These are phyloP conservation scores for Didymella glomerata DNA, from an alignment of 2,329 filamentous ascomycete genomes.

Conservation along the genomic window DNA sequence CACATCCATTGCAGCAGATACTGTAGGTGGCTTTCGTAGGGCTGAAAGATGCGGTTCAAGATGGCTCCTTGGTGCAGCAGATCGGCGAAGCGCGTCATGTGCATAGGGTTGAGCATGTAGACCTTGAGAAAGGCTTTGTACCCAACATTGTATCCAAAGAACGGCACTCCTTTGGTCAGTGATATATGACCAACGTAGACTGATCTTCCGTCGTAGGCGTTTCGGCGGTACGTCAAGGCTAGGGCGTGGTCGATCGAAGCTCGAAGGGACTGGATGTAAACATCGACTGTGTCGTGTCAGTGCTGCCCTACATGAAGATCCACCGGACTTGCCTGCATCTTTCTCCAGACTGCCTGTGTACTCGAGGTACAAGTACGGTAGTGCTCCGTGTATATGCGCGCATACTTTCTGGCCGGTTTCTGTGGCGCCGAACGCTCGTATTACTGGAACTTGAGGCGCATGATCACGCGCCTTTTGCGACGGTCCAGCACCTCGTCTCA, in stretches of 20 bases:
- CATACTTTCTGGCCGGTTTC: constrained; percentile 96
- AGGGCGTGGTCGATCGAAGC: constrained; percentile 90
- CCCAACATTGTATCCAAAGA: constrained; percentile 95
- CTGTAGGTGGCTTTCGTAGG: constrained; percentile 92
- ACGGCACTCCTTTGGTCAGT: constrained; percentile 90
- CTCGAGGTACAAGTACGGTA: constrained; percentile 94
- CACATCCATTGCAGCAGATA: constrained; percentile 97
- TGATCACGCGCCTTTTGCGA: constrained; percentile 63
- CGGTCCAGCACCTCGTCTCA: constrained; percentile 68
- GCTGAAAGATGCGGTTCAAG: constrained; percentile 83
- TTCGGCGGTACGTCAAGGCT: constrained; percentile 82
- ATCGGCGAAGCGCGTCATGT: constrained; percentile 88
- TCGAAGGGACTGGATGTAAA: constrained; percentile 80
- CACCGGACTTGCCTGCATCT: constrained; percentile 67
- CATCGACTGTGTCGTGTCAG: constrained; percentile 64
- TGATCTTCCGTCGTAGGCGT: constrained; percentile 72
- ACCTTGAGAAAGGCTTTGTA: constrained; percentile 93
- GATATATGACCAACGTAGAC: constrained; percentile 89
- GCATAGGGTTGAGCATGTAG: constrained; percentile 86
- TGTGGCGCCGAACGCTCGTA: constrained; percentile 90
- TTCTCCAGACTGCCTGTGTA: constrained; percentile 75
- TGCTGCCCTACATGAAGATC: not conserved
- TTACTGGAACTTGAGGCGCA: constrained; percentile 79
- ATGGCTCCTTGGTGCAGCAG: constrained; percentile 87
- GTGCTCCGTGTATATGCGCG: constrained; percentile 92